These are phyloP conservation scores for Fraxinus sp. DNA, from an alignment of 305 asterid species.

Conservation along the genomic window DNA sequence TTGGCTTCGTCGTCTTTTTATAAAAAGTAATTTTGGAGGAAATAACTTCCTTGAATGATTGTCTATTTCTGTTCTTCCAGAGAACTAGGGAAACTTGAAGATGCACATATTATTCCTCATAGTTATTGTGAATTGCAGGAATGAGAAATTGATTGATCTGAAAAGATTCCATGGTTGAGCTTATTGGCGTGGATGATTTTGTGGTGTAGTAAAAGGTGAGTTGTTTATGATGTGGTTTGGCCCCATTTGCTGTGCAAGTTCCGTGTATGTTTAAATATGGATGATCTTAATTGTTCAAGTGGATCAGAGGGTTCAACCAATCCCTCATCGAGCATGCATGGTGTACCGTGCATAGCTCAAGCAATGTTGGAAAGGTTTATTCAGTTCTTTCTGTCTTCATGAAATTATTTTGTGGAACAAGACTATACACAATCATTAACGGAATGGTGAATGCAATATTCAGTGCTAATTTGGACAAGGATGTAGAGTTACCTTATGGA, in stretches of 20 bases:
- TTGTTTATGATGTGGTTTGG: background rate
- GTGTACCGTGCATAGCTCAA: background rate
- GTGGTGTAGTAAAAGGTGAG: slow-evolving; percentile 1
- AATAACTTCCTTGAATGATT: background rate
- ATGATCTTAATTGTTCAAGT: background rate
- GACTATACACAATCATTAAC: background rate
- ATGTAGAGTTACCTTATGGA: background rate
- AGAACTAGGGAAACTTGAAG: background rate
- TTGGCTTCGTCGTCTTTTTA: background rate
- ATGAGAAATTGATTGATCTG: slow-evolving; percentile 25
- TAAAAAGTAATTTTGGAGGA: background rate
- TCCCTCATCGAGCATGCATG: background rate
- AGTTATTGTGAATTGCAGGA: slow-evolving; percentile 36
- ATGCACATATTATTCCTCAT: slow-evolving; percentile 4
- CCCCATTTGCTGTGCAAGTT: background rate
- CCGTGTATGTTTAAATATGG: background rate
- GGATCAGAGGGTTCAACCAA: background rate
- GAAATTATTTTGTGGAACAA: background rate
- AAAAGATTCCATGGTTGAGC: slow-evolving; percentile 20
- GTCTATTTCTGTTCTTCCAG: background rate
- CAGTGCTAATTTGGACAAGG: background rate
- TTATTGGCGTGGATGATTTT: background rate
- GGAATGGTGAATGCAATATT: background rate
- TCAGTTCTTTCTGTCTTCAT: background rate
- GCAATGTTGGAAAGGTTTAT: background rate